Evolutionary conservation across 1,284 basidiomycete species (phyloP), one percentile per base, ranked within the genome.

Genomic region (Coriolopsis trogii): DNA sequence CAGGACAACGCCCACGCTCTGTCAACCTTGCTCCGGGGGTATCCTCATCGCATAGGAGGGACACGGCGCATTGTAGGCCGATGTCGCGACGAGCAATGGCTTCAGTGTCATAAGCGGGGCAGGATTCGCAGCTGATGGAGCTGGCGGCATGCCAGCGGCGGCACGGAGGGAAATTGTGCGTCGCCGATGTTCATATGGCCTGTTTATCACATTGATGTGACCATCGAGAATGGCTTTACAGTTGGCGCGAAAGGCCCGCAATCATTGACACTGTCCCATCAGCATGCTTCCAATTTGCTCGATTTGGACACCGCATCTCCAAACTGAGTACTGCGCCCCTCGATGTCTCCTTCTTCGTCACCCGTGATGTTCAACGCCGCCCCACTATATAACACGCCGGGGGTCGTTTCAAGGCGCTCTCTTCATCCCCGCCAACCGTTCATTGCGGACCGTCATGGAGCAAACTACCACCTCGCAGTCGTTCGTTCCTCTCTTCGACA

Each of bases 401-500:
- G 49, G 43, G 41, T 45, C 48, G n/a, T 40, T 45, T 41, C 31
- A 29, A 40, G 33, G 43, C 38, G 42, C 52, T 52, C 46, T 41
- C 56, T 57, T 46, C 51, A 54, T 49, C 55, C 57, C 58, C 61
- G 54, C 39, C 58, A 52, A 51, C 61, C 34, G 36, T 51, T 44
- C 18, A 42, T 47, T 49, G 28, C 44, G 41, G 26, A 24, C 50
- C 57, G 47, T 51, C 56, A 67, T 69, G 67, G 61, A 67, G 44
- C 49, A 57, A 23, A 50, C 58, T 42, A 41, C 60, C 41, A 37
- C 61, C 36, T 51, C 63, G 24, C 56, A 64, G 50, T 40, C 65
- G 12, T 67, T 64, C 59, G 63, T 58, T 48, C 62, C 67, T 30
- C 57, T 67, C 62, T 67, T 66, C 58, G 66, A 68, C 44, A 38